These are phyloP conservation scores for Pichia sp. DNA, from an alignment of 1,139 yeast species.

Conservation along the genomic window DNA sequence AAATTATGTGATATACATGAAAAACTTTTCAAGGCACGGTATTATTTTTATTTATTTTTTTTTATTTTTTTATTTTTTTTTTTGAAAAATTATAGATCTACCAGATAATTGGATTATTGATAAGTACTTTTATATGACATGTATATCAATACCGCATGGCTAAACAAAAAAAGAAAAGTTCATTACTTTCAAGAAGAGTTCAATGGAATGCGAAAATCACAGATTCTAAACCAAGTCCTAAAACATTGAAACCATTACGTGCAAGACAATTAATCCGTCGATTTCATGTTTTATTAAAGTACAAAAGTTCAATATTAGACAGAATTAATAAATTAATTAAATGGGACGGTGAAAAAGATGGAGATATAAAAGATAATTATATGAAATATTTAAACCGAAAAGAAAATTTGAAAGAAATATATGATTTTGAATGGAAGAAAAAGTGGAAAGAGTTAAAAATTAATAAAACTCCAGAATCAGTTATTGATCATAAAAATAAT, in stretches of 20 bases:
- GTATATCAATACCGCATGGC: neutral
- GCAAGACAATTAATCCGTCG: constrained; percentile 64
- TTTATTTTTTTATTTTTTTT: neutral
- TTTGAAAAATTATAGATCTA: neutral
- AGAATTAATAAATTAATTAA: constrained; percentile 15
- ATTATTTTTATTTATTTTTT: neutral
- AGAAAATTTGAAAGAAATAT: constrained; percentile 1
- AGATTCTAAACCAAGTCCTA: constrained; percentile 17
- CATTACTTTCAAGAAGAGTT: constrained; percentile 16
- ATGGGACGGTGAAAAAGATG: constrained; percentile 9
- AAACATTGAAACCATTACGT: constrained; percentile 54
- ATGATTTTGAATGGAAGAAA: constrained; percentile 10
- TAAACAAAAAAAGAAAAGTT: constrained; percentile 5
- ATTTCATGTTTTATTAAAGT: constrained; percentile 57
- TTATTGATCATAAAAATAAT: constrained; percentile 6
- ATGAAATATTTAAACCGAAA: constrained; percentile 6
- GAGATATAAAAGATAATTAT: constrained; percentile 31
- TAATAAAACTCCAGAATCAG: constrained; percentile 21
- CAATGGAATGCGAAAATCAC: constrained; percentile 5
- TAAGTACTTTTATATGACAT: too few relatives aligned
- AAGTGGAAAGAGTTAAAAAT: constrained; percentile 16
- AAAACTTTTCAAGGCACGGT: constrained; percentile 7
- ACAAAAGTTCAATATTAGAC: constrained; percentile 37
- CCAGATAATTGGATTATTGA: neutral
- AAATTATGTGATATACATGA: too few relatives aligned